Conservation (phyloP, 208 protist genomes). For the Blechomonas ayalai region DNA sequence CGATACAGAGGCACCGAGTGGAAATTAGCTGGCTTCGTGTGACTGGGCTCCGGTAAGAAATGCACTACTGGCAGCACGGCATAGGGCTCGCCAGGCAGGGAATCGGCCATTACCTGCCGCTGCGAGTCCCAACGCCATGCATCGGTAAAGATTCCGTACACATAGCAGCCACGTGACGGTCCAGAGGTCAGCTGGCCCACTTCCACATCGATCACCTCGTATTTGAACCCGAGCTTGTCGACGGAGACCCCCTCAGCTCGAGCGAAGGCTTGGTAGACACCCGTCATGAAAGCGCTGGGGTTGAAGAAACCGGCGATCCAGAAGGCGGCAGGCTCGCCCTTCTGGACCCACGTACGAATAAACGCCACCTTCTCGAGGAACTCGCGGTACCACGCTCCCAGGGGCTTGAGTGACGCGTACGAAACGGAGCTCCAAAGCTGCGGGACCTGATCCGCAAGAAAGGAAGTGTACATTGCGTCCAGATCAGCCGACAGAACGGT, state of each 20-base stretch:
- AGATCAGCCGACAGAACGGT: constrained; percentile 95
- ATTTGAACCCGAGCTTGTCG: constrained; percentile 93
- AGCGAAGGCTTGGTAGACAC: constrained; percentile 93
- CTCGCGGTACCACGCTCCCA: constrained; percentile 96
- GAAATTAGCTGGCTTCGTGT: constrained; percentile 46
- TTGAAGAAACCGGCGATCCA: constrained; percentile 98
- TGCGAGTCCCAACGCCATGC: constrained; percentile 92
- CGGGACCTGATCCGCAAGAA: constrained; percentile 95
- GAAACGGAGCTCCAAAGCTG: constrained; percentile 84
- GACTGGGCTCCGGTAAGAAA: constrained; percentile 91
- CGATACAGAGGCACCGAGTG: constrained; percentile 94
- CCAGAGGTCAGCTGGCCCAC: constrained; percentile 37
- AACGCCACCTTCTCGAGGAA: constrained; percentile 91
- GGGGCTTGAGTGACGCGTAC: constrained; percentile 97
- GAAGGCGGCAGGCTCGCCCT: constrained; percentile 91
- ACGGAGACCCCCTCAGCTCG: constrained; percentile 94
- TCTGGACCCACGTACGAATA: constrained; percentile 90
- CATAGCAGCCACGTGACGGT: constrained; percentile 92
- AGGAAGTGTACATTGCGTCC: constrained; percentile 93
- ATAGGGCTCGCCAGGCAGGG: constrained; percentile 86
- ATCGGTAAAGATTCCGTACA: constrained; percentile 96
- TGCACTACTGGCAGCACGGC: constrained; percentile 90
- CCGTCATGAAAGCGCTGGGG: constrained; percentile 98
- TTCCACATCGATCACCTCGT: constrained; percentile 66
- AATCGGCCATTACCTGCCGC: constrained; percentile 76